These are phyloP conservation scores for Colletotrichum sp. DNA, from an alignment of 2,329 filamentous ascomycete genomes.

Conservation along the genomic window DNA sequence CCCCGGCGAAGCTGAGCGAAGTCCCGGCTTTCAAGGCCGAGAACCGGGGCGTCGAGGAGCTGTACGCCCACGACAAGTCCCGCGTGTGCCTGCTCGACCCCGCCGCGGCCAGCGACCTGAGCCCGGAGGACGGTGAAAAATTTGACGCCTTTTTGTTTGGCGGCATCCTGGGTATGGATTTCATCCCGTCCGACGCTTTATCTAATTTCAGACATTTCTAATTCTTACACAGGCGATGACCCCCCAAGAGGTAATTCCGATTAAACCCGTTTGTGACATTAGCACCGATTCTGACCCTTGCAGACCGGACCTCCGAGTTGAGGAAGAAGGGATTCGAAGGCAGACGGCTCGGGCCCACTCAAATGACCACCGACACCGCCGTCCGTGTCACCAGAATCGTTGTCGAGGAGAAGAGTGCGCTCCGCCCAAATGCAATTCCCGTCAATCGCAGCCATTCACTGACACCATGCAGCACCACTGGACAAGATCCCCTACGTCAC, in stretches of 20 bases:
- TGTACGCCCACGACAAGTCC: conserved; percentile 76
- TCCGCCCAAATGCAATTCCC: background rate
- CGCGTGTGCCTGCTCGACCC: conserved; percentile 91
- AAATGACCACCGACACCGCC: conserved; percentile 99
- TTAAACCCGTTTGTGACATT: conserved; percentile 1
- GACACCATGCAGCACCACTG: conserved; percentile 65
- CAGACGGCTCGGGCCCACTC: conserved; percentile 84
- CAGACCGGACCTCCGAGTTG: conserved; percentile 94
- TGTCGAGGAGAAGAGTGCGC: conserved; percentile 79
- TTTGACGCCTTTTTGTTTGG: conserved; percentile 97
- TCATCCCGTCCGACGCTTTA: conserved; percentile 9
- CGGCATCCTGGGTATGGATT: conserved; percentile 81
- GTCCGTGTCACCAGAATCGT: conserved; percentile 92
- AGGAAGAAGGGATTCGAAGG: conserved; percentile 92
- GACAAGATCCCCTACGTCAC: conserved; percentile 84
- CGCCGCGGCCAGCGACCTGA: conserved; percentile 78
- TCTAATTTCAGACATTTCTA: conserved; percentile 16
- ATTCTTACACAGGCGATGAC: conserved; percentile 73
- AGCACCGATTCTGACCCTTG: conserved; percentile 1
- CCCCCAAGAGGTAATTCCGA: conserved; percentile 77
- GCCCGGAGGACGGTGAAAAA: conserved; percentile 77
- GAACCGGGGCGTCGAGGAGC: conserved; percentile 78
- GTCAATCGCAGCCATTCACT: background rate
- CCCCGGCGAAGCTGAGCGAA: conserved; percentile 62
- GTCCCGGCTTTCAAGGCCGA: conserved; percentile 73